Percentiles rank a stretch among this genome's conserved stretches.
Conservation (phyloP, 768 basidiomycete genomes). For the Mycena sanguinolenta region DNA sequence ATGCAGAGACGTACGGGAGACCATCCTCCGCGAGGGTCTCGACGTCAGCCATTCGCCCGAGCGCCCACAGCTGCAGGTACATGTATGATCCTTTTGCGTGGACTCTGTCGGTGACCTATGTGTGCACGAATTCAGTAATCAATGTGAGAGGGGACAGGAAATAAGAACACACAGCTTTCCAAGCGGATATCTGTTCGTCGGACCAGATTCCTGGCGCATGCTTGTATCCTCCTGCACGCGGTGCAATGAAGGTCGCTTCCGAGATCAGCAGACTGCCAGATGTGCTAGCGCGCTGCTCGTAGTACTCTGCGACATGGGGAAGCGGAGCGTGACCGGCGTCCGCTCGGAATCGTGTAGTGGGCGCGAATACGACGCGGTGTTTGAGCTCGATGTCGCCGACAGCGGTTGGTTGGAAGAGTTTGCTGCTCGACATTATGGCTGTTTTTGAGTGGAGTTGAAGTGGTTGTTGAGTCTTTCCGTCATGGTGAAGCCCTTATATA, state of each 20-base stretch:
- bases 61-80: slow-evolving; percentile 63
- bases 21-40: too few species aligned
- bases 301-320: slow-evolving; percentile 39
- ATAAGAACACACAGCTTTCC: slow-evolving; percentile 56
- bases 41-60: slow-evolving; percentile 51
- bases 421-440: not conserved
- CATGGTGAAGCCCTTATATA: too few species aligned
- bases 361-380: slow-evolving; percentile 3
- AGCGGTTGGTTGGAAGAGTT: slow-evolving; percentile 1
- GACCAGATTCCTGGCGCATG: slow-evolving; percentile 59
- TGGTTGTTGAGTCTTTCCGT: too few species aligned
- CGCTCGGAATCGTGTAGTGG: not conserved
- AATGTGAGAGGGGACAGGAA: not conserved
- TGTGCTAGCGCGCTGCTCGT: slow-evolving; percentile 41
- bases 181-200: slow-evolving; percentile 58
- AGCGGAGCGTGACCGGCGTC: too few species aligned
- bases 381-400: not conserved
- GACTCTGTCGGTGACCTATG: slow-evolving; percentile 33
- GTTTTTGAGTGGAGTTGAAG: not conserved
- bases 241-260: slow-evolving; percentile 55
- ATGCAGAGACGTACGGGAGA: slow-evolving; percentile 47
- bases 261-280: slow-evolving; percentile 52
- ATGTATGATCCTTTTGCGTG: slow-evolving; percentile 48
- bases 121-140: not conserved
- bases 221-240: slow-evolving; percentile 46